Evolutionary conservation across 2,329 filamentous ascomycete genomes (phyloP).

Genomic region (Ophiocordyceps camponoti-saundersi): DNA sequence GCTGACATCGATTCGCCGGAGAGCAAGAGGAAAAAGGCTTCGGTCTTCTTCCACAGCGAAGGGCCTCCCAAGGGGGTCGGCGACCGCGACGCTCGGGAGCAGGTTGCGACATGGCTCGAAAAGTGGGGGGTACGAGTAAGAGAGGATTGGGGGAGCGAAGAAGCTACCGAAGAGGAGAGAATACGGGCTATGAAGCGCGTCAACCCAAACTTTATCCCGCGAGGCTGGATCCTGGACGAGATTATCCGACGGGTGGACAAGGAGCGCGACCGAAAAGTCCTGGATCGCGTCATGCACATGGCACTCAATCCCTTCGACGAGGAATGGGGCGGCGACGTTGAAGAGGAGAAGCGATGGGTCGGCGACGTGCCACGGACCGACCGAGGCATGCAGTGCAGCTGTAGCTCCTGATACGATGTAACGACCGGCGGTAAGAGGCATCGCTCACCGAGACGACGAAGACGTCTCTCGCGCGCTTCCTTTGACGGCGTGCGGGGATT

Average conservation of each 20-base stretch:
- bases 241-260: slow-evolving; percentile 80
- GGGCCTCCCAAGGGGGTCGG: slow-evolving; percentile 40
- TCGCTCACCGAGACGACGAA: slow-evolving; percentile 38
- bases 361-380: slow-evolving; percentile 66
- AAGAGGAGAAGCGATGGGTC: slow-evolving; percentile 69
- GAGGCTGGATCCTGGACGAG: slow-evolving; percentile 87
- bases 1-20: slow-evolving; percentile 48
- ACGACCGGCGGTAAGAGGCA: slow-evolving; percentile 62
- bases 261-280: slow-evolving; percentile 60
- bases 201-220: slow-evolving; percentile 85
- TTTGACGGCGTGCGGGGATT: slow-evolving; percentile 44
- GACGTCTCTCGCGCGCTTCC: slow-evolving; percentile 50
- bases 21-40: slow-evolving; percentile 43
- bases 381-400: slow-evolving; percentile 84
- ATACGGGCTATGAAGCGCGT: slow-evolving; percentile 62
- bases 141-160: slow-evolving; percentile 51
- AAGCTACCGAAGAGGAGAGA: slow-evolving; percentile 40
- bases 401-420: slow-evolving; percentile 60
- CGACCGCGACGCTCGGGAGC: slow-evolving; percentile 46
- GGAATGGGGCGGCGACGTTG: slow-evolving; percentile 47
- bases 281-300: slow-evolving; percentile 69
- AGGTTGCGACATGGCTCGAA: slow-evolving; percentile 66
- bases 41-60: slow-evolving; percentile 65
- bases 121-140: slow-evolving; percentile 55
- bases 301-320: slow-evolving; percentile 73